phyloP scores from a whole-genome alignment of 192 early-diverging fungal genomes.

The Umbelopsis sp. region DNA sequence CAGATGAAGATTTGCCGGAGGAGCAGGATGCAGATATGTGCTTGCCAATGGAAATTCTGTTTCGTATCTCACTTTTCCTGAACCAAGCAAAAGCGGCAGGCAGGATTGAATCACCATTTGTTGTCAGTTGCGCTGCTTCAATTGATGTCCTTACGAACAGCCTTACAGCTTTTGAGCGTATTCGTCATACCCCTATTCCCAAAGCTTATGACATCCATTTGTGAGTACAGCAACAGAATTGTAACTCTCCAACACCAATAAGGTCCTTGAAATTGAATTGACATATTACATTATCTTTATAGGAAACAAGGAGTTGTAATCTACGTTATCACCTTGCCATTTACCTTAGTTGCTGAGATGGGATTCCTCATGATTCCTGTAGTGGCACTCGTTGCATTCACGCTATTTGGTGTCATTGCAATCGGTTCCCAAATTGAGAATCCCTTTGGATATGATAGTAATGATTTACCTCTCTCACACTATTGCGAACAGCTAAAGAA shows the following conservation, averaged over 20 bases:
- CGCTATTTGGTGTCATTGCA: constrained; percentile 72
- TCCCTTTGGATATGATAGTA: constrained; percentile 67
- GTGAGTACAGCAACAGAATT: constrained; percentile 30
- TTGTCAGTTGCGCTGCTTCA: constrained; percentile 36
- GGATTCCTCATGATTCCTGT: constrained; percentile 58
- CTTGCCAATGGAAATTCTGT: constrained; percentile 53
- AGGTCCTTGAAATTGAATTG: no score
- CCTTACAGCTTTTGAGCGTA: constrained; percentile 69
- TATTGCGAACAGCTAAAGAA: constrained; percentile 56
- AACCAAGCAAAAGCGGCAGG: constrained; percentile 37
- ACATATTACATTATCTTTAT: not conserved
- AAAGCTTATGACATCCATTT: constrained; percentile 70
- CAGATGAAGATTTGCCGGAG: constrained; percentile 34
- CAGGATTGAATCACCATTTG: constrained; percentile 41
- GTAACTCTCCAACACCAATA: no score
- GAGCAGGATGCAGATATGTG: constrained; percentile 52
- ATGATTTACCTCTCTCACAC: constrained; percentile 55
- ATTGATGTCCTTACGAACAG: constrained; percentile 57
- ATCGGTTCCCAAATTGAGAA: constrained; percentile 87
- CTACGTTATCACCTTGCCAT: constrained; percentile 63
- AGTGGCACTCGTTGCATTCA: constrained; percentile 63
- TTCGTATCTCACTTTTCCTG: constrained; percentile 45
- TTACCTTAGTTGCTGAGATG: constrained; percentile 53
- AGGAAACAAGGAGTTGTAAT: constrained; percentile 65
- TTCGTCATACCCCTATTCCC: constrained; percentile 70